These are phyloP conservation scores for Castanospermum australe DNA, from an alignment of 306 rosid species.

Conservation along the genomic window DNA sequence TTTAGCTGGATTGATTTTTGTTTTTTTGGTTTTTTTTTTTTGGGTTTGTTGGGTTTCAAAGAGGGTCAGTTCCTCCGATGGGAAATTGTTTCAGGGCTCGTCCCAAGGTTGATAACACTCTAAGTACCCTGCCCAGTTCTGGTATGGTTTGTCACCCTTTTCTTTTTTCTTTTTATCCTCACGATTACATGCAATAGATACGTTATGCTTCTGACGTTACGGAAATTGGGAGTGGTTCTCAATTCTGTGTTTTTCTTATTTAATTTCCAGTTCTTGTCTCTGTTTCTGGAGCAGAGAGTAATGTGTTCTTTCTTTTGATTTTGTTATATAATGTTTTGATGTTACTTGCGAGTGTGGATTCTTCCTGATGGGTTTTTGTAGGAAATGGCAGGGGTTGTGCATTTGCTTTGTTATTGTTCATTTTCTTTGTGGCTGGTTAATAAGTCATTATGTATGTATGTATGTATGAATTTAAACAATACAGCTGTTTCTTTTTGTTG, in stretches of 20 bases:
- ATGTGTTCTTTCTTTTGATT: neutral
- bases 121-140: neutral
- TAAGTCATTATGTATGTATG: neutral
- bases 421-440: neutral
- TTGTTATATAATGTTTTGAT: neutral
- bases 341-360: neutral
- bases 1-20: neutral
- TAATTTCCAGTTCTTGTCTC: neutral
- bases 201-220: neutral
- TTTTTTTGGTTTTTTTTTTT: no score
- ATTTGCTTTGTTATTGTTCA: neutral
- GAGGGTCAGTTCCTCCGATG: conserved; percentile 20
- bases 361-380: neutral
- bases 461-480: no score
- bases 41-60: neutral
- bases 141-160: conserved; percentile 12
- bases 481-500: neutral
- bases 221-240: neutral
- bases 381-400: neutral
- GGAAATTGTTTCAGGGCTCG: conserved; percentile 46
- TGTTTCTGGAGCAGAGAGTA: neutral
- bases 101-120: conserved; percentile 25
- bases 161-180: neutral
- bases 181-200: neutral
- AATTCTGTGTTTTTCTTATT: neutral